Conservation (phyloP, 208 protist species). For the Naegleria lovaniensis region DNA sequence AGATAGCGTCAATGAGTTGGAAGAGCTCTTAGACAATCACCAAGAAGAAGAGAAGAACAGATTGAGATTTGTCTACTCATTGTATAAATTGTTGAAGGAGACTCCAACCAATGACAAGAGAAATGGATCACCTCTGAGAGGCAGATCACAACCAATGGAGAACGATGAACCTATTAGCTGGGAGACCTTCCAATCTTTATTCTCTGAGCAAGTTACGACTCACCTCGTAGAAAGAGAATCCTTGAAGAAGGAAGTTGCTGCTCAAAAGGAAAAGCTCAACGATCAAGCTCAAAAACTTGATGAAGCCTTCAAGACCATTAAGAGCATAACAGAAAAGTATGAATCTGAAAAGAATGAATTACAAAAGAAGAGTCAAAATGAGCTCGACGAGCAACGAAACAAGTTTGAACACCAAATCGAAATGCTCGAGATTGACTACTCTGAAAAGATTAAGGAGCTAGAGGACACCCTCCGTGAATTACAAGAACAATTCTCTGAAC, state of each 20-base stretch:
- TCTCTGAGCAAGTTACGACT: background rate
- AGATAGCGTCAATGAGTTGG: background rate
- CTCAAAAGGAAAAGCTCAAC: background rate
- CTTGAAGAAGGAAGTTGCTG: background rate
- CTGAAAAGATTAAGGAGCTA: background rate
- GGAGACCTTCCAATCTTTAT: conserved; percentile 4
- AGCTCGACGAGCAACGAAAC: background rate
- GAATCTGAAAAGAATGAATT: background rate
- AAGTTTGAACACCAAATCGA: background rate
- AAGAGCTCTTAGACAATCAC: background rate
- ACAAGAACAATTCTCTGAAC: background rate
- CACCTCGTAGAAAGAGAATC: conserved; percentile 10
- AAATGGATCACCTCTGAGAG: background rate
- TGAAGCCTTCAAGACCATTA: background rate
- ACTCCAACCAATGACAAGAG: background rate
- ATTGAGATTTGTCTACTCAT: background rate
- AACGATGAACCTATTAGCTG: background rate
- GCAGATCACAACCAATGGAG: background rate
- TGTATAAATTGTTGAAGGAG: background rate
- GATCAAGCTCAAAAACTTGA: too few species aligned
- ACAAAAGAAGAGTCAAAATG: background rate
- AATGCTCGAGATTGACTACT: background rate
- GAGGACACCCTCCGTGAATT: background rate
- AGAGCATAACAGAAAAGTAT: background rate
- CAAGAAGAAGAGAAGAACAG: conserved; percentile 1